Evolutionary conservation across 768 basidiomycete species (phyloP).

Genomic region (Agrocybe pediades): DNA sequence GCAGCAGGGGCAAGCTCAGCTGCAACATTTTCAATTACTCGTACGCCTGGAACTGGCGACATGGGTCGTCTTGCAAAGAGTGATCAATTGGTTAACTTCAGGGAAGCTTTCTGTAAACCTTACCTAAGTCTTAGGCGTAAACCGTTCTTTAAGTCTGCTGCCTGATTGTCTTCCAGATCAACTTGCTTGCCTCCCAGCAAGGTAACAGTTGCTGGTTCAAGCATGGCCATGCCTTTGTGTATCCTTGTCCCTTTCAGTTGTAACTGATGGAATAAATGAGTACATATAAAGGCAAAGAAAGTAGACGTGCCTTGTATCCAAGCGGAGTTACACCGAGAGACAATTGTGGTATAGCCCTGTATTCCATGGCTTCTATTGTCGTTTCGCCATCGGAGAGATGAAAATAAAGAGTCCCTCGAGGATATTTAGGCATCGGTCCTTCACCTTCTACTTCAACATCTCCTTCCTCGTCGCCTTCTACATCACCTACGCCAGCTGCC

Average conservation of each 20-base stretch:
- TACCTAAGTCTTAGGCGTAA: conserved; percentile 73
- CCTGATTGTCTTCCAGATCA: conserved; percentile 63
- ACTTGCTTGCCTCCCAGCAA: conserved; percentile 63
- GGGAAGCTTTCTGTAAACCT: conserved; percentile 20
- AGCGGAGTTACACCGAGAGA: conserved; percentile 75
- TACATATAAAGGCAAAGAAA: background rate
- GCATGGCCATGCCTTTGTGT: conserved; percentile 71
- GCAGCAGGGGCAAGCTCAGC: conserved; percentile 3
- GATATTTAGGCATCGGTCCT: conserved; percentile 80
- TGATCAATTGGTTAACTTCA: background rate
- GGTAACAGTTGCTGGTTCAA: conserved; percentile 68
- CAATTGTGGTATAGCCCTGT: conserved; percentile 62
- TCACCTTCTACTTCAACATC: conserved; percentile 66
- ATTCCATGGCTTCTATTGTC: conserved; percentile 77
- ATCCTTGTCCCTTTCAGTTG: conserved; percentile 69
- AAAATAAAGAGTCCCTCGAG: conserved; percentile 76
- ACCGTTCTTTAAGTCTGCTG: conserved; percentile 58
- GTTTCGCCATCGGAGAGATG: conserved; percentile 78
- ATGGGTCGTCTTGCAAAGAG: conserved; percentile 16
- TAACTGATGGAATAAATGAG: conserved; percentile 36
- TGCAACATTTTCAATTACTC: background rate
- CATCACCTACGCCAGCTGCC: conserved; percentile 48
- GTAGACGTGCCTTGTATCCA: conserved; percentile 72
- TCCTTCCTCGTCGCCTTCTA: conserved; percentile 50
- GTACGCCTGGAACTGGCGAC: conserved; percentile 22